phyloP scores from a whole-genome alignment of 2,329 filamentous ascomycete species.

The Fusarium chlamydosporum region DNA sequence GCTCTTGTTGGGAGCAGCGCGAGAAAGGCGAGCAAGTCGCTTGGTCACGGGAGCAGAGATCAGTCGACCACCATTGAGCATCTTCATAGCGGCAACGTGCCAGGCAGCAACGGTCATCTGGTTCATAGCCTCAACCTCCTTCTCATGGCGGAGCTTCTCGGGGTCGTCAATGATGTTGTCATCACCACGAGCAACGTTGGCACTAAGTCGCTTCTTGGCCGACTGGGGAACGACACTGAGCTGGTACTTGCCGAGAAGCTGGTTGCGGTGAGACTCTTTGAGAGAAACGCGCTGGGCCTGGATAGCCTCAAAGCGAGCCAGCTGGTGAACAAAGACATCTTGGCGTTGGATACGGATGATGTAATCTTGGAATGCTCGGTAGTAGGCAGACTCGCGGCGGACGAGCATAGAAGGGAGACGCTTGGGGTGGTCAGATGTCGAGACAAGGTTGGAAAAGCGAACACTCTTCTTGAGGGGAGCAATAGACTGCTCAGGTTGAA shows the following conservation, averaged over 20 bases:
- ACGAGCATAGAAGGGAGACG: constrained; percentile 66
- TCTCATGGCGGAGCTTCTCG: constrained; percentile 76
- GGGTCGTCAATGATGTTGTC: constrained; percentile 74
- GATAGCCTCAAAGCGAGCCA: constrained; percentile 87
- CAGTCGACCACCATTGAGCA: constrained; percentile 74
- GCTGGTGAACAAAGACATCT: constrained; percentile 88
- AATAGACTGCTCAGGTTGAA: constrained; percentile 42
- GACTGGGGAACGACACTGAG: constrained; percentile 77
- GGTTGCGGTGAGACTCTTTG: constrained; percentile 79
- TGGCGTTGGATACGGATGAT: constrained; percentile 73
- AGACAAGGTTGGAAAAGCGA: constrained; percentile 74
- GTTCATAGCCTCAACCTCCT: constrained; percentile 82
- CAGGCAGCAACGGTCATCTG: constrained; percentile 75
- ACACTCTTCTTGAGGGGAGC: constrained; percentile 77
- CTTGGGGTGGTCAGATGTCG: constrained; percentile 62
- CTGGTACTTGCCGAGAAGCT: constrained; percentile 88
- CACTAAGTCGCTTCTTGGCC: constrained; percentile 78
- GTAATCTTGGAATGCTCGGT: constrained; percentile 86
- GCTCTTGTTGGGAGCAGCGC: constrained; percentile 60
- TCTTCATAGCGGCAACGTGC: constrained; percentile 73
- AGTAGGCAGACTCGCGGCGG: constrained; percentile 83
- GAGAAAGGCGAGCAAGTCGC: constrained; percentile 69
- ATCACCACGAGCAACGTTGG: constrained; percentile 80
- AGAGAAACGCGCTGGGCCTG: constrained; percentile 86
- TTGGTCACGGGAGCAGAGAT: constrained; percentile 75